Conservation (phyloP, 225 moss, liverwort and hornwort species). For the Ulota crispa region DNA sequence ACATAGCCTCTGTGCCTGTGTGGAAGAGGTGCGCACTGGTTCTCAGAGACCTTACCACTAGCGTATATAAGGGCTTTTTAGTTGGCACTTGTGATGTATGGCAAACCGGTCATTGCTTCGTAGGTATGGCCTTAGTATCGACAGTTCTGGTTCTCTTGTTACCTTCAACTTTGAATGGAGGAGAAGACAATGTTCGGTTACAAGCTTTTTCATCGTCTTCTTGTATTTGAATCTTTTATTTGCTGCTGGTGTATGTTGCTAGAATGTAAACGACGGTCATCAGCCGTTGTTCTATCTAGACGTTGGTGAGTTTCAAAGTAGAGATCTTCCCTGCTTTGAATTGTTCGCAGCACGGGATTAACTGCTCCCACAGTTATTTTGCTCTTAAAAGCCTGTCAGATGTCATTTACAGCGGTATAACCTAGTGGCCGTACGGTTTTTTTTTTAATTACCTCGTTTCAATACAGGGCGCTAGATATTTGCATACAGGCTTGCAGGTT, state of each 20-base stretch:
- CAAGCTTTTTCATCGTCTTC: constrained; percentile 35
- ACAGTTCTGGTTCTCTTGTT: constrained; percentile 52
- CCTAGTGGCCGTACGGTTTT: constrained; percentile 29
- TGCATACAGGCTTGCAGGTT: constrained; percentile 25
- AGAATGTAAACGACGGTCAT: constrained; percentile 30
- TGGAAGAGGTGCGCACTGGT: constrained; percentile 41
- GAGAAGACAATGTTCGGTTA: constrained; percentile 48
- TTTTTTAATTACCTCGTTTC: constrained; percentile 24
- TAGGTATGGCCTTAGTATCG: constrained; percentile 39
- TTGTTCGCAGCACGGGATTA: constrained; percentile 17
- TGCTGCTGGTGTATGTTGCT: constrained; percentile 44
- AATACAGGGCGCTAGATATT: constrained; percentile 8
- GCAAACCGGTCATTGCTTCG: constrained; percentile 42
- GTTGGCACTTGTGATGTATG: constrained; percentile 41
- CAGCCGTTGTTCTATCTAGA: constrained; percentile 19
- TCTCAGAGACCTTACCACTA: constrained; percentile 36
- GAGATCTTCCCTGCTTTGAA: constrained; percentile 6
- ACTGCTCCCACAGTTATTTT: constrained; percentile 18
- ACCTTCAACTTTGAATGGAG: constrained; percentile 61
- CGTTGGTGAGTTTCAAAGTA: constrained; percentile 30
- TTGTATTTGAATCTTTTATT: constrained; percentile 34
- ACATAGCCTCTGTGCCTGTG: constrained; percentile 49
- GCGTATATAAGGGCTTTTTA: constrained; percentile 30
- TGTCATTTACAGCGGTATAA: constrained; percentile 17
- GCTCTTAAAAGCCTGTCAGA: constrained; percentile 6